Base-by-base conservation (phyloP, 176 grass and related monocot species). In the Aegilops longissima region DNA sequence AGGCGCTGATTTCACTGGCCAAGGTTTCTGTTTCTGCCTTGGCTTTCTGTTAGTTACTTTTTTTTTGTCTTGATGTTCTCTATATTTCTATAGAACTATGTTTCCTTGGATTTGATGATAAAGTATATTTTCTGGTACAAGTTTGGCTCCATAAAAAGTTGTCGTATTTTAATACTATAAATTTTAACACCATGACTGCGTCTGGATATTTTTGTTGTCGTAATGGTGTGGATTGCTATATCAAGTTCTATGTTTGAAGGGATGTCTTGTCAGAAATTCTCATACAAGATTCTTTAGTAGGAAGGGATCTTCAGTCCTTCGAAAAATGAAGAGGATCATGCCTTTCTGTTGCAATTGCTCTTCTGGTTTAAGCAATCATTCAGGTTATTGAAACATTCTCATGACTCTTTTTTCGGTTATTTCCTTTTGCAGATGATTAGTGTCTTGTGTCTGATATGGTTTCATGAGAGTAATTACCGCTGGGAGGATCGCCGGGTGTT, bases 331-430 rank as follows among this genome's bases (percentile, higher is more conserved):
- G 86, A 84, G 81, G 90, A 96, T 87, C 90, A 94, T 79, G 94
- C 92, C 44, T 93, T 96, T 88, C 90, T 99, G 62, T 84, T 96
- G 62, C 89, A 99, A 80, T 91, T 99, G 84, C 90, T 99, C 86
- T 90, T 94, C 70, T 99, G 97, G 97, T 99, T 99, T 89, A 99
- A 99, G 88, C 92, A 96, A 84, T 96, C 97, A 86, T 99, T 96
- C 94, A 99, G 97, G 97, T 94, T 61, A 85, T 76, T 82, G 35
- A 90, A 85, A 80, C 33, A 79, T 62, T 90, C 67, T 40, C 12
- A 77, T 77, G 63, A 70, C 79, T 59, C 33, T 76, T 85, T 82
- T 79, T 70, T 66, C 66, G 61, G 39, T 80, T 56, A 73, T 88
- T 87, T 25, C 61, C 63, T 64, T 86, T 2, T 39, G 16, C 44